Percentiles rank a stretch among this genome's conserved stretches.
These are phyloP conservation scores for Apiospora saccharicola DNA, from an alignment of 2,329 filamentous ascomycete species.

Conservation along the genomic window DNA sequence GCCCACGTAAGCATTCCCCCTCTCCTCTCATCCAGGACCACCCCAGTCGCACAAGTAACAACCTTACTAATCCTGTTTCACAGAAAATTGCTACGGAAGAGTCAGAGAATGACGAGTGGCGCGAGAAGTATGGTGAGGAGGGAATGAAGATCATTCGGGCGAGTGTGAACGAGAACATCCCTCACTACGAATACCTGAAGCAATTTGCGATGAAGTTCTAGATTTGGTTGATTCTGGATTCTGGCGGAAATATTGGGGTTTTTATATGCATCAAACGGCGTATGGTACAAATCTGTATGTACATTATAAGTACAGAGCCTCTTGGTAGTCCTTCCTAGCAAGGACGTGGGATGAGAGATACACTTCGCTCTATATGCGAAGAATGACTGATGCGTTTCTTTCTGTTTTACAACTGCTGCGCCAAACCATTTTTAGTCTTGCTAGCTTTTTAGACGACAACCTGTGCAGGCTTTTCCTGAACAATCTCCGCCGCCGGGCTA, in stretches of 20 bases:
- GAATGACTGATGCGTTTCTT: constrained; percentile 22
- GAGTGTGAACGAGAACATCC: constrained; percentile 74
- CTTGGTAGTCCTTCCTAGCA: constrained; percentile 26
- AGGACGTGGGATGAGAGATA: constrained; percentile 25
- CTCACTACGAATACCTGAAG: constrained; percentile 84
- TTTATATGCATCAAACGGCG: constrained; percentile 25
- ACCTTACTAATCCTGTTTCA: constrained; percentile 31
- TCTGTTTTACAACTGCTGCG: neutral
- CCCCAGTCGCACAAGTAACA: too few species aligned
- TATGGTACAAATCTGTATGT: constrained; percentile 25
- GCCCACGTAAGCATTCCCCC: constrained; percentile 60
- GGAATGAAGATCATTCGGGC: constrained; percentile 73
- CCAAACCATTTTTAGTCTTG: neutral
- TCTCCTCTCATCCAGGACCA: constrained; percentile 19
- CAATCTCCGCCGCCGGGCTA: neutral
- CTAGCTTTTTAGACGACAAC: constrained; percentile 7
- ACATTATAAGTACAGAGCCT: constrained; percentile 35
- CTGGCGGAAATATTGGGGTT: neutral
- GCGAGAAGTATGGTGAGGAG: constrained; percentile 75
- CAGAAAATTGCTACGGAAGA: constrained; percentile 71
- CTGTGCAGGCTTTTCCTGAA: neutral
- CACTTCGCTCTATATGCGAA: constrained; percentile 28
- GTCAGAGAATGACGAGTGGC: constrained; percentile 75
- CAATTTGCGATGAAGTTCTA: constrained; percentile 73
- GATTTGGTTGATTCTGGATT: constrained; percentile 26